Conservation (phyloP, 2,329 filamentous ascomycete species). For the Ampelomyces quisqualis region DNA sequence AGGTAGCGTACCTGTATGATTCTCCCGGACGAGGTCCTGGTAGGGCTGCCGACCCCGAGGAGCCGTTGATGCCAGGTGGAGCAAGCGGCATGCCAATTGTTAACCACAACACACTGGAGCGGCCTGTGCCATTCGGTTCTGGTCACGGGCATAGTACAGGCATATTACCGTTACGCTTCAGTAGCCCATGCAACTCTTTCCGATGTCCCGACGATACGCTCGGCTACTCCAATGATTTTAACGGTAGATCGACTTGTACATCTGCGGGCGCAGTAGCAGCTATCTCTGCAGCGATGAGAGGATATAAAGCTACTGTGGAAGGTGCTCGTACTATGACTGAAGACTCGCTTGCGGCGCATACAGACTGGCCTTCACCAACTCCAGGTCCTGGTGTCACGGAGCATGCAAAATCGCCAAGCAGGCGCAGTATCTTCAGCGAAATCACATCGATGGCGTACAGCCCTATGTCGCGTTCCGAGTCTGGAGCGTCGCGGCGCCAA, state of each 20-base stretch:
- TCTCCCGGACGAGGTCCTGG: constrained; percentile 17
- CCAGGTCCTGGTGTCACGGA: constrained; percentile 8
- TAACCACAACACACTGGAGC: constrained; percentile 1
- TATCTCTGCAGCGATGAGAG: constrained; percentile 14
- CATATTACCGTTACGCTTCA: constrained; percentile 9
- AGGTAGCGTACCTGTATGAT: constrained; percentile 40
- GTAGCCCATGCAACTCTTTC: constrained; percentile 14
- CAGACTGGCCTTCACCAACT: not conserved
- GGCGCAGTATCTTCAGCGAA: constrained; percentile 17
- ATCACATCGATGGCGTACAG: constrained; percentile 19
- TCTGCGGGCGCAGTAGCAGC: constrained; percentile 10
- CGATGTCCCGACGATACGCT: constrained; percentile 6
- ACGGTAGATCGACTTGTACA: constrained; percentile 8
- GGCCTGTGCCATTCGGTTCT: constrained; percentile 3
- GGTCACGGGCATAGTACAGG: constrained; percentile 7
- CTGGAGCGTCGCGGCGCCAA: constrained; percentile 21
- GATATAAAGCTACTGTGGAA: constrained; percentile 12
- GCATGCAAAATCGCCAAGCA: constrained; percentile 7
- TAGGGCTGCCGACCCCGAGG: constrained; percentile 11
- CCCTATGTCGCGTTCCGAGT: constrained; percentile 17
- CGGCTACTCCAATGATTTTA: constrained; percentile 1
- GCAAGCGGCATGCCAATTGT: constrained; percentile 8
- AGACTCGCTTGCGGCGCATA: not conserved
- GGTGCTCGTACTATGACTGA: constrained; percentile 2
- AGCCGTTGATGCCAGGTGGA: constrained; percentile 29